Evolutionary conservation across 2,329 filamentous ascomycete species (phyloP), one percentile per base, ranked within the genome.

Genomic region (Macrophomina pseudophaseolina): DNA sequence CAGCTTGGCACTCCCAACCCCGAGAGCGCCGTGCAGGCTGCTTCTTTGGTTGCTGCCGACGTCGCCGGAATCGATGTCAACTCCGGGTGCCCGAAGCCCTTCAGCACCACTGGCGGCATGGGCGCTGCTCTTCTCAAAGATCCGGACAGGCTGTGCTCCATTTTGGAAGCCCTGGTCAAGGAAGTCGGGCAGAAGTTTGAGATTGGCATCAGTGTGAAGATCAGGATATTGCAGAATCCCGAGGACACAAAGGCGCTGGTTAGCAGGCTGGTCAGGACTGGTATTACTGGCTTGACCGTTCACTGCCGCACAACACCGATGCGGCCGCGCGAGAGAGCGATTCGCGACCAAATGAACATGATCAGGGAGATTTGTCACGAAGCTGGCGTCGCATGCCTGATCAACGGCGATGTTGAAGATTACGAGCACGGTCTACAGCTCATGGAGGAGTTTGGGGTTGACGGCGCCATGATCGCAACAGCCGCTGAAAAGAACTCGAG

Each of bases 291-390:
- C 0, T 82, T 99, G 70, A 98, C 95, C 0, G 88, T 99, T 0
- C 95, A 99, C 81, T 99, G 95, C 80, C 92, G 95, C 30, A 99
- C 95, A 0, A 94, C 94, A 5, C 92, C 94, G 1, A 99, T 99
- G 95, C 87, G 95, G 44, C 94, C 94, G 1, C 85, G 94, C 56
- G 93, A 98, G 79, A 86, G 88, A 30, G 95, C 94, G 2, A 93
- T 98, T 67, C 87, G 95, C 18, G 90, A 89, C 30, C 94, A 97
- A 79, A 83, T 99, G 68, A 86, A 85, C 67, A 97, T 97, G 91
- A 85, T 99, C 54, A 90, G 87, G 0, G 83, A 88, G 5, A 84
- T 97, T 1, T 99, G 95, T 75, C 89, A 86, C 69, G 89, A 93
- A 70, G 89, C 89, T 11, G 94, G 94, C 33, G 93, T 99, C 2